A percentile compares a stretch with the other conserved stretches of the same genome.
These are phyloP conservation scores for Dictyophora rubrovolvata DNA, from an alignment of 768 basidiomycete species.

Conservation along the genomic window DNA sequence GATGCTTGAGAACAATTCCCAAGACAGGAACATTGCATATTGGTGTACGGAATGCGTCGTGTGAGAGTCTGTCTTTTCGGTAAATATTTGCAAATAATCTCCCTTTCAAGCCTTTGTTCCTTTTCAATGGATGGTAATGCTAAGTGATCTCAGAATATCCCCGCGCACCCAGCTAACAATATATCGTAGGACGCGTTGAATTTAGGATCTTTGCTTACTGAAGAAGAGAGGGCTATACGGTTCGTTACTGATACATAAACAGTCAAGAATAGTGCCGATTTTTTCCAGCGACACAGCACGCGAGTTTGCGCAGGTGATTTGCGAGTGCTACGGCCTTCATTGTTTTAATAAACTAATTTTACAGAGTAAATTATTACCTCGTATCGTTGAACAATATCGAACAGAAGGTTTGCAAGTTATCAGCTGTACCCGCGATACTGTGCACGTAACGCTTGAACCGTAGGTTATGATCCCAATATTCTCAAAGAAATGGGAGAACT, in stretches of 20 bases:
- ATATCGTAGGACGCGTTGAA: constrained; percentile 66
- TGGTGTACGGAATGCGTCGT: not conserved
- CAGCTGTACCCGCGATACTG: not conserved
- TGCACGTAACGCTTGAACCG: not conserved
- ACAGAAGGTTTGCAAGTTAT: constrained; percentile 59
- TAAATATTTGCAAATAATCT: not conserved
- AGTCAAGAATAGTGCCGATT: constrained; percentile 1
- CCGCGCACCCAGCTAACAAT: not conserved
- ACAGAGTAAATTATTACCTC: constrained; percentile 76
- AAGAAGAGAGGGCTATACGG: constrained; percentile 87
- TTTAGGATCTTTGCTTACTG: constrained; percentile 69
- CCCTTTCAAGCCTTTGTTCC: not conserved
- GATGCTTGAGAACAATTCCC: not conserved
- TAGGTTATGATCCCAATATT: constrained; percentile 68
- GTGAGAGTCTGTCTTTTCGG: not conserved
- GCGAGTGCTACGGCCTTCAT: constrained; percentile 13
- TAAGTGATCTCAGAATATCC: not conserved
- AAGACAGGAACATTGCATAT: not conserved
- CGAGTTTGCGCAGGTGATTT: constrained; percentile 62
- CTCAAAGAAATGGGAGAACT: constrained; percentile 88
- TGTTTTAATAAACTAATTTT: constrained; percentile 6
- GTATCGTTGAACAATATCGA: constrained; percentile 80
- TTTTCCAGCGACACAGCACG: constrained; percentile 61
- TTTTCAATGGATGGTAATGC: constrained; percentile 4
- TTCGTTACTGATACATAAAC: constrained; percentile 22